These are phyloP conservation scores for Mucor mucedo DNA, from an alignment of 371 early-diverging fungal genomes.

Conservation along the genomic window DNA sequence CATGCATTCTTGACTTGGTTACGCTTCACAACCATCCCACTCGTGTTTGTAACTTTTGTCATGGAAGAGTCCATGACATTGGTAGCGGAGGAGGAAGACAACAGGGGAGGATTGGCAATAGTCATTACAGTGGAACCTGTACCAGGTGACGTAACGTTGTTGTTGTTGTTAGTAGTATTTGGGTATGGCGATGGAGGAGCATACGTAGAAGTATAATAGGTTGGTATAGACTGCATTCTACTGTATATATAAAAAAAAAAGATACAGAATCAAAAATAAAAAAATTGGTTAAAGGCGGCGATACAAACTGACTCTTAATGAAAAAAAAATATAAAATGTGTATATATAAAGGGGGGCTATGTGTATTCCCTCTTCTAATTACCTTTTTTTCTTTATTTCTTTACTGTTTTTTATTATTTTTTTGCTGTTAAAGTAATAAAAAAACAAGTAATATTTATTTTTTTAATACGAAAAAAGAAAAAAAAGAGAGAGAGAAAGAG, in stretches of 20 bases:
- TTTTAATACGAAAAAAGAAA: not conserved
- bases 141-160: slow-evolving; percentile 14
- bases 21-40: slow-evolving; percentile 32
- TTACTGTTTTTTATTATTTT: not conserved
- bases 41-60: slow-evolving; percentile 6
- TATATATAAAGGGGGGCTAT: not conserved
- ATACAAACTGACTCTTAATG: slow-evolving; percentile 28
- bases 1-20: slow-evolving; percentile 59
- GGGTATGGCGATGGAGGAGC: slow-evolving; percentile 23
- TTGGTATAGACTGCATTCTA: slow-evolving; percentile 2
- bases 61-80: slow-evolving; percentile 13
- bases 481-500: not conserved
- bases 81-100: slow-evolving; percentile 19
- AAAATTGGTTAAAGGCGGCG: slow-evolving; percentile 21
- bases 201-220: slow-evolving; percentile 21
- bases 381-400: not conserved
- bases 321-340: slow-evolving; percentile 3
- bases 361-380: slow-evolving; percentile 10
- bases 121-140: slow-evolving; percentile 27
- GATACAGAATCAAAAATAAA: not conserved
- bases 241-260: not conserved
- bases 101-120: slow-evolving; percentile 24
- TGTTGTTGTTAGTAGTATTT: not conserved
- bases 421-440: not conserved
- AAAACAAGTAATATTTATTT: slow-evolving; percentile 3